Evolutionary conservation across 2,329 filamentous ascomycete species (phyloP).

Genomic region (Pezicula rhizophila): DNA sequence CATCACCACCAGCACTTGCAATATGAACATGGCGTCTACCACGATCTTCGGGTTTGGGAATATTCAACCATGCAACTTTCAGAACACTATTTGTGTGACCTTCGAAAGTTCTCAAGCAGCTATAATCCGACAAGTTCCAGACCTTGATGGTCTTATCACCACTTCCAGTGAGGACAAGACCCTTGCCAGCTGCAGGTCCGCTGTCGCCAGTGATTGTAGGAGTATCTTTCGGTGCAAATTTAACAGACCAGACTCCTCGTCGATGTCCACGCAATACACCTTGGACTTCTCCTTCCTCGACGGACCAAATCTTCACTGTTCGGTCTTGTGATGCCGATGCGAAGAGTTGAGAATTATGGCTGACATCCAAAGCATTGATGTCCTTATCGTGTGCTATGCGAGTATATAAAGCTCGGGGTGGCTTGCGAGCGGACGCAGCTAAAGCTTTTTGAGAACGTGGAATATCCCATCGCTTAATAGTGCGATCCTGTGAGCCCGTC

Average conservation of each 20-base stretch:
- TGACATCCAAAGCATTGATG: slow-evolving; percentile 89
- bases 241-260: slow-evolving; percentile 91
- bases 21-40: slow-evolving; percentile 61
- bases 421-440: slow-evolving; percentile 38
- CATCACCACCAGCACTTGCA: slow-evolving; percentile 86
- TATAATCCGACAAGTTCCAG: slow-evolving; percentile 90
- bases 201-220: slow-evolving; percentile 68
- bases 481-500: slow-evolving; percentile 92
- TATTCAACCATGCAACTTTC: slow-evolving; percentile 81
- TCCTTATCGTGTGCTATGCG: slow-evolving; percentile 98
- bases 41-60: slow-evolving; percentile 41
- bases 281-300: slow-evolving; percentile 81
- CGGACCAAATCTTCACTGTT: slow-evolving; percentile 94
- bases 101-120: slow-evolving; percentile 88
- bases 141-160: slow-evolving; percentile 95
- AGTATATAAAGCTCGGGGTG: slow-evolving; percentile 69
- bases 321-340: slow-evolving; percentile 95
- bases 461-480: slow-evolving; percentile 90
- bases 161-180: slow-evolving; percentile 81
- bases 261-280: slow-evolving; percentile 90
- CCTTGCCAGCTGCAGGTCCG: slow-evolving; percentile 68
- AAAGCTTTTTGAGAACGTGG: slow-evolving; percentile 44
- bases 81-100: slow-evolving; percentile 94
- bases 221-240: slow-evolving; percentile 75
- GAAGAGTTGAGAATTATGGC: slow-evolving; percentile 70